Base-by-base conservation (phyloP, 768 basidiomycete species). In the Lactarius pseudohatsudake region DNA sequence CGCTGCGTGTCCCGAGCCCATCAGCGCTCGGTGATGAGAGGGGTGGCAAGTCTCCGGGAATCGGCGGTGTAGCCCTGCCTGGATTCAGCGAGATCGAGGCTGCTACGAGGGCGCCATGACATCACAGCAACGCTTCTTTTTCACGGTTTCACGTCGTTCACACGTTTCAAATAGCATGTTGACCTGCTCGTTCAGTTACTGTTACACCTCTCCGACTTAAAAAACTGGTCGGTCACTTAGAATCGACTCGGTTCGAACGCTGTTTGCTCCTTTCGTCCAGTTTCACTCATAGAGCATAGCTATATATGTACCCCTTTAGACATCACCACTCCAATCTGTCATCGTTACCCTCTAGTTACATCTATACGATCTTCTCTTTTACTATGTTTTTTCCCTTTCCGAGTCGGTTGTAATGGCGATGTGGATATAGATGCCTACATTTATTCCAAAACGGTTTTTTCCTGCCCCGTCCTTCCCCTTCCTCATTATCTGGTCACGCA, bases 1-100 rank as follows among this genome's bases (percentile, higher is more conserved):
- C 91, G 55, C 76, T 92, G 61, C 87, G 88, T 71, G 76, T 84
- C 41, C 75, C 74, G 57, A 72, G 79, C 18, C 72, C 75, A 41
- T 72, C 73, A 10, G 70, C 71, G 53, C 69, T 56, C 43, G 55
- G 62, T n/a, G 70, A 66, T 53, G 64, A 67, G 30, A 57, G 64
- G 18, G 58, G 50, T 18, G 69, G 61, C 16, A 65, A 61, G 36
- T 60, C 63, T 22, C 58, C 61, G n/a, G 62, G 67, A 66, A 65
- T 70, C 30, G 61, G 70, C 62, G 70, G 69, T 13, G 68, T 74
- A 20, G 73, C 71, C 61, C 62, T 75, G 61, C 75, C 75, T 22
- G 70, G 74, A 26, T 75, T 75, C 64, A 75, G 75, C 61, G 73
- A 75, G 64, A 63, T 75, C 58, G 75, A 75, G 67, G 75, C 75